Evolutionary conservation across 1,139 yeast species (phyloP).

Genomic region (Suhomyces anneliseae): DNA sequence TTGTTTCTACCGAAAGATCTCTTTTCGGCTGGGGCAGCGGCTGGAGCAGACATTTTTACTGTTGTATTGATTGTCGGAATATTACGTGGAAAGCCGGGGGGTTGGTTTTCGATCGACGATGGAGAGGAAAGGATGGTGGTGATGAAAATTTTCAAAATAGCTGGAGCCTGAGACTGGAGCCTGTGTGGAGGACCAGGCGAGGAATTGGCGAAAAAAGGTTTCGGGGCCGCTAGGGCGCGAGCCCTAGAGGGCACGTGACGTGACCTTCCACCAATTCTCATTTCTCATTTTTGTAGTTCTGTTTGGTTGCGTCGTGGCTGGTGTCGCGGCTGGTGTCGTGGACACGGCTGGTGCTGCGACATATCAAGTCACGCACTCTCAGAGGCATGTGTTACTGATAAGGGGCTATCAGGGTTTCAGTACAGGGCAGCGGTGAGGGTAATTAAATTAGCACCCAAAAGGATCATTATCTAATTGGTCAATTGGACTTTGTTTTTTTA

Average conservation of each 20-base stretch:
- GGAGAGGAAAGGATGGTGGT: constrained; percentile 9
- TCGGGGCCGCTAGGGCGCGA: constrained; percentile 9
- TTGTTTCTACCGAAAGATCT: constrained; percentile 67
- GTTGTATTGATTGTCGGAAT: constrained; percentile 59
- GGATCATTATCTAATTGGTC: neutral
- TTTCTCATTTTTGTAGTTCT: neutral
- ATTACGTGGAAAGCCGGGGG: constrained; percentile 89
- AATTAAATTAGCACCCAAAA: too few species aligned
- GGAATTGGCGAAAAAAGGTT: neutral
- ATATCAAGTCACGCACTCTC: neutral
- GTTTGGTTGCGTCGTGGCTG: neutral
- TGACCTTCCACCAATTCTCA: neutral
- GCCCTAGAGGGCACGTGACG: constrained; percentile 6
- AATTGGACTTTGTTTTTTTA: neutral
- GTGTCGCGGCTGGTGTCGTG: neutral
- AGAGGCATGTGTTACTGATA: neutral
- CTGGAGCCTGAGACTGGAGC: neutral
- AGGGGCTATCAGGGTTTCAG: neutral
- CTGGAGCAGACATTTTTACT: constrained; percentile 61
- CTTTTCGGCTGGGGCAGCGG: constrained; percentile 40
- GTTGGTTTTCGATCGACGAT: constrained; percentile 86
- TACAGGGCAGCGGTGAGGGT: neutral
- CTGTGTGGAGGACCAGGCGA: neutral
- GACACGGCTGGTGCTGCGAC: too few species aligned
- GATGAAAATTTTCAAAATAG: constrained; percentile 12